Percentiles rank a stretch among this genome's conserved stretches.
Evolutionary conservation across 768 basidiomycete species (phyloP).

Genomic region (Cystobasidium onofrii): DNA sequence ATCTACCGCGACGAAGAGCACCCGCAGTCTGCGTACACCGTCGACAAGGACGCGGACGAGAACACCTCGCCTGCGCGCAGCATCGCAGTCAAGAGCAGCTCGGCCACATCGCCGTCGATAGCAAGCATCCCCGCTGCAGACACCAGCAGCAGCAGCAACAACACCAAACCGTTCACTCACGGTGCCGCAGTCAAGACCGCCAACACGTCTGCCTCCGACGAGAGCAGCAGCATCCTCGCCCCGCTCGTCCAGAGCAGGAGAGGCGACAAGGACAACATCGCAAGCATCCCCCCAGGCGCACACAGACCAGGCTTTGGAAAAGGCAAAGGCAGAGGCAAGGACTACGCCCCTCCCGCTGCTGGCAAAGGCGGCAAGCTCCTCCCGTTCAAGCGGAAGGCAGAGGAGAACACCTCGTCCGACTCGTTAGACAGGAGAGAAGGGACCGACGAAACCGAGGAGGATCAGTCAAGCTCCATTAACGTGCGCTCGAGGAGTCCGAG

Average conservation of each 20-base stretch:
- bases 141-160: neutral
- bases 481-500: conserved; percentile 1
- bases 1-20: neutral
- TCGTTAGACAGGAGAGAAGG: neutral
- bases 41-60: neutral
- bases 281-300: neutral
- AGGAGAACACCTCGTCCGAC: neutral
- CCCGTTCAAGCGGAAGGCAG: neutral
- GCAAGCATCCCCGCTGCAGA: neutral
- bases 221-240: neutral
- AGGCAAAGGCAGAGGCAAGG: conserved; percentile 1
- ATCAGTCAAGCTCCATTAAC: neutral
- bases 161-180: neutral
- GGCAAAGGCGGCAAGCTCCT: neutral
- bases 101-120: neutral
- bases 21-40: neutral
- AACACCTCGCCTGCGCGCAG: neutral
- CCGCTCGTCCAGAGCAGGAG: conserved; percentile 3
- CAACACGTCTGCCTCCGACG: neutral
- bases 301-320: neutral
- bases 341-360: neutral
- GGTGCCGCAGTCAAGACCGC: no score
- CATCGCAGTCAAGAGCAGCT: neutral
- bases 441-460: neutral
- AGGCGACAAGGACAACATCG: neutral